Conservation (phyloP, 2,329 filamentous ascomycete species). For the Cladosporium austrohemisphaericum region DNA sequence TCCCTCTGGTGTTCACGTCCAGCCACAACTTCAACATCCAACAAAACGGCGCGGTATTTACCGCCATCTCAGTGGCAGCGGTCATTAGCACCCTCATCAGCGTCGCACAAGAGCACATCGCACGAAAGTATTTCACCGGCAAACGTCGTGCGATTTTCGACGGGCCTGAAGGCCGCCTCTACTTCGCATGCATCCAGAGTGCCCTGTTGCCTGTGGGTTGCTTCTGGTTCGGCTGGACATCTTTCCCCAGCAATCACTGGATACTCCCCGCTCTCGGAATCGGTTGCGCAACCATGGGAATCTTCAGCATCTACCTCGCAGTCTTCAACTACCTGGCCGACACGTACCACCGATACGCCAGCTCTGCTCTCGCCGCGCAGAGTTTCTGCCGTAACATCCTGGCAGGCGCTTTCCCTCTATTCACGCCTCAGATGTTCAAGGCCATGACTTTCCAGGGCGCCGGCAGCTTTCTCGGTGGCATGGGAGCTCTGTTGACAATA, state of each 20-base stretch:
- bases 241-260: constrained; percentile 62
- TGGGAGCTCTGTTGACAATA: constrained; percentile 63
- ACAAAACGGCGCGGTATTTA: constrained; percentile 68
- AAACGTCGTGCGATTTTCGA: constrained; percentile 37
- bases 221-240: constrained; percentile 76
- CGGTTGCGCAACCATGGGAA: constrained; percentile 74
- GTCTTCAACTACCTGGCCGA: constrained; percentile 93
- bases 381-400: constrained; percentile 81
- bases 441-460: constrained; percentile 68
- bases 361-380: constrained; percentile 80
- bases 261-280: constrained; percentile 68
- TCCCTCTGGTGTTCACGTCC: constrained; percentile 70
- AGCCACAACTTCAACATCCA: constrained; percentile 66
- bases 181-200: constrained; percentile 75
- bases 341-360: constrained; percentile 79
- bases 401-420: constrained; percentile 74
- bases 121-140: constrained; percentile 19
- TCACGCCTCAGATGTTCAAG: constrained; percentile 69
- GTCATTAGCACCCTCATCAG: constrained; percentile 64
- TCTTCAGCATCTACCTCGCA: constrained; percentile 80
- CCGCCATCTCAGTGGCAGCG: constrained; percentile 65
- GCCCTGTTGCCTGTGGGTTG: constrained; percentile 73
- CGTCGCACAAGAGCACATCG: constrained; percentile 42
- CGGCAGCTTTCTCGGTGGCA: constrained; percentile 70
- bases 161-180: constrained; percentile 72